phyloP scores from a whole-genome alignment of 2,329 filamentous ascomycete genomes.

The Fusarium vanettenii region DNA sequence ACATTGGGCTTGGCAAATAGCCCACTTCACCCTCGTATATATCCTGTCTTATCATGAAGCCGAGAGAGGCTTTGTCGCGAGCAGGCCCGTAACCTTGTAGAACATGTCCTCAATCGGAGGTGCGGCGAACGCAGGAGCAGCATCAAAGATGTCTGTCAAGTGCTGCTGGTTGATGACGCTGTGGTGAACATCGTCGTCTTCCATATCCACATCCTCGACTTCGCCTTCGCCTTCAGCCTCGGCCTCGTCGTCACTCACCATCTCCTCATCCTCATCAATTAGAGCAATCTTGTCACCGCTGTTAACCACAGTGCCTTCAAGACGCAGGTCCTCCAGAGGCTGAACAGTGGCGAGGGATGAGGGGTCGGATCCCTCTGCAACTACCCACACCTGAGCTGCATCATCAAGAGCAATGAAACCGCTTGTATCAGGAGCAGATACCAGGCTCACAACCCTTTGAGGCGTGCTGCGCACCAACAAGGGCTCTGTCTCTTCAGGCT shows the following conservation, averaged over 20 bases:
- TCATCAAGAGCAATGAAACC: slow-evolving; percentile 83
- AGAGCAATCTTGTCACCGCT: slow-evolving; percentile 43
- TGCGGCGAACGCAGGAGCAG: slow-evolving; percentile 74
- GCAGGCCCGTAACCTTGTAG: slow-evolving; percentile 72
- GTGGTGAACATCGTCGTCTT: slow-evolving; percentile 61
- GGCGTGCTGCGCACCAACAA: slow-evolving; percentile 68
- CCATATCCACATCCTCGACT: slow-evolving; percentile 58
- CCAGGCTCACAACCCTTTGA: slow-evolving; percentile 72
- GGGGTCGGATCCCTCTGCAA: slow-evolving; percentile 69
- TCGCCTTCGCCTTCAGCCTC: slow-evolving; percentile 52
- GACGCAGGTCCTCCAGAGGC: slow-evolving; percentile 65
- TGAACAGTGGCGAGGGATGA: slow-evolving; percentile 63
- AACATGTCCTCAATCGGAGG: slow-evolving; percentile 82
- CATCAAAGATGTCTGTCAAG: slow-evolving; percentile 77
- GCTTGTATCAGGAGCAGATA: slow-evolving; percentile 71
- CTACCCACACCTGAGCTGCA: slow-evolving; percentile 76
- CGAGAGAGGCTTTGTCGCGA: slow-evolving; percentile 66
- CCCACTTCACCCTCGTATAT: slow-evolving; percentile 24
- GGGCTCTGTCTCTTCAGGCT: slow-evolving; percentile 67
- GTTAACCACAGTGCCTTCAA: slow-evolving; percentile 53
- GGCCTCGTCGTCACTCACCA: slow-evolving; percentile 56
- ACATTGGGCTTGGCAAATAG: slow-evolving; percentile 20
- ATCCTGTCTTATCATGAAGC: slow-evolving; percentile 33
- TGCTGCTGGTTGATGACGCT: slow-evolving; percentile 76
- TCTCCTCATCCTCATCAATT: slow-evolving; percentile 56